phyloP scores from a whole-genome alignment of 2,329 filamentous ascomycete genomes.

The Clarireedia paspali region DNA sequence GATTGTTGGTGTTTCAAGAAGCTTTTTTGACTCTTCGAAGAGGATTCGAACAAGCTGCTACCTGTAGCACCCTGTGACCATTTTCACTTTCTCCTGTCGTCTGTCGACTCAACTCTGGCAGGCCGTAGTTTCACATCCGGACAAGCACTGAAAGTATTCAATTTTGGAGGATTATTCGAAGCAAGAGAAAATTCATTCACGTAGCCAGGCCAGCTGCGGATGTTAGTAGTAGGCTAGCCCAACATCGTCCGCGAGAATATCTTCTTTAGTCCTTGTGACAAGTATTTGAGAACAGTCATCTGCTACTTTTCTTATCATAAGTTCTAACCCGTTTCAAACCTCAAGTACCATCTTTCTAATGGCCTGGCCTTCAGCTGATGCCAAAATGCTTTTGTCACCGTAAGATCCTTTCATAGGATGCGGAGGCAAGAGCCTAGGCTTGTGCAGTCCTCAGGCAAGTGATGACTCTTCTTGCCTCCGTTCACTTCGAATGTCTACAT shows the following conservation, averaged over 20 bases:
- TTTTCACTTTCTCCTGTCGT: neutral
- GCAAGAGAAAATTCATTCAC: neutral
- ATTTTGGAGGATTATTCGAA: neutral
- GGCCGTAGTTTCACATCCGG: neutral
- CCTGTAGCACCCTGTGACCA: neutral
- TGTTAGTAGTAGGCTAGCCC: neutral
- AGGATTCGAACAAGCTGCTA: neutral
- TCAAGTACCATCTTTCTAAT: neutral
- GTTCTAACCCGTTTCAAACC: neutral
- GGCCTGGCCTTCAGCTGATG: neutral
- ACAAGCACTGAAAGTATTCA: neutral
- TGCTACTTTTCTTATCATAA: neutral
- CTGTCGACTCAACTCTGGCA: neutral
- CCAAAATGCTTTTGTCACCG: neutral
- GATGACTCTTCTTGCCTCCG: no score
- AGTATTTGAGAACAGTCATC: neutral
- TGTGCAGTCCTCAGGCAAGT: no score
- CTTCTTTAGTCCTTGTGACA: neutral
- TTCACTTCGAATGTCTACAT: no score
- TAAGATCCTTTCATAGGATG: no score
- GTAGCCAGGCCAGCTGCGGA: neutral
- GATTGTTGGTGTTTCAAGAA: constrained; percentile 5
- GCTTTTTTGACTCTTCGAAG: neutral
- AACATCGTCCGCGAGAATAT: neutral
- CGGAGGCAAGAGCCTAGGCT: no score